Evolutionary conservation across 257 asterid genomes (phyloP).

Genomic region (Nicotiana tomentosiformis): DNA sequence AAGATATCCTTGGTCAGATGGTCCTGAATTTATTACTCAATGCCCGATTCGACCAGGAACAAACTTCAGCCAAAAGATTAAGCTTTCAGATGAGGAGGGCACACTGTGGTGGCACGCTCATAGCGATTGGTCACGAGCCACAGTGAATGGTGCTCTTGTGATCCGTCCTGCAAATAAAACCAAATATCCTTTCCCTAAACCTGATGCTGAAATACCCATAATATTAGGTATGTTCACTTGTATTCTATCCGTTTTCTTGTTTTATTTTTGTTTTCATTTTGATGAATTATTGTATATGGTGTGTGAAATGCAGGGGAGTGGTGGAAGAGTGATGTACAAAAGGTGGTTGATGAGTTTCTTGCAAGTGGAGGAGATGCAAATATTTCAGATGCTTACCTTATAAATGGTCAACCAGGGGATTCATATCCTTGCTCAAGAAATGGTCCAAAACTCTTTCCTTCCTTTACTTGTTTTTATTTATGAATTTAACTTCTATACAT

Average conservation of each 20-base stretch:
- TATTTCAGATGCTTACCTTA: slow-evolving; percentile 39
- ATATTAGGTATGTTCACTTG: slow-evolving; percentile 28
- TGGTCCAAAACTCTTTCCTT: slow-evolving; percentile 22
- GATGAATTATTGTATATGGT: not conserved
- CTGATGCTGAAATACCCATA: slow-evolving; percentile 40
- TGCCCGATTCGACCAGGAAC: slow-evolving; percentile 54
- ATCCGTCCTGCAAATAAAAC: slow-evolving; percentile 24
- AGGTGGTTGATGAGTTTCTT: slow-evolving; percentile 32
- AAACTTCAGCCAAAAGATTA: slow-evolving; percentile 34
- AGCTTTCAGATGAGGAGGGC: slow-evolving; percentile 53
- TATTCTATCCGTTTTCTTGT: not conserved
- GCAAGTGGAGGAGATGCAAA: slow-evolving; percentile 34
- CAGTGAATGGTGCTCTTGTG: slow-evolving; percentile 48
- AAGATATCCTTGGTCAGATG: slow-evolving; percentile 64
- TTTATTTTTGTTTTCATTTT: too few relatives aligned
- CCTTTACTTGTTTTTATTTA: too few relatives aligned
- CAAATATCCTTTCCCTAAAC: slow-evolving; percentile 41
- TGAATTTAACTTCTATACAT: not conserved
- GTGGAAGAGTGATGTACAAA: slow-evolving; percentile 35
- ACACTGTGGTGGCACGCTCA: slow-evolving; percentile 84
- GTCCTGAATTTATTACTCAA: slow-evolving; percentile 57
- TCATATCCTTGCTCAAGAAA: slow-evolving; percentile 35
- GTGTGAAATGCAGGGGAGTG: slow-evolving; percentile 27
- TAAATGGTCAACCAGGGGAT: slow-evolving; percentile 62
- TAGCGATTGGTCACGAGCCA: slow-evolving; percentile 49